These are phyloP conservation scores for Kwoniella dendrophila DNA, from an alignment of 768 basidiomycete species.

Conservation along the genomic window DNA sequence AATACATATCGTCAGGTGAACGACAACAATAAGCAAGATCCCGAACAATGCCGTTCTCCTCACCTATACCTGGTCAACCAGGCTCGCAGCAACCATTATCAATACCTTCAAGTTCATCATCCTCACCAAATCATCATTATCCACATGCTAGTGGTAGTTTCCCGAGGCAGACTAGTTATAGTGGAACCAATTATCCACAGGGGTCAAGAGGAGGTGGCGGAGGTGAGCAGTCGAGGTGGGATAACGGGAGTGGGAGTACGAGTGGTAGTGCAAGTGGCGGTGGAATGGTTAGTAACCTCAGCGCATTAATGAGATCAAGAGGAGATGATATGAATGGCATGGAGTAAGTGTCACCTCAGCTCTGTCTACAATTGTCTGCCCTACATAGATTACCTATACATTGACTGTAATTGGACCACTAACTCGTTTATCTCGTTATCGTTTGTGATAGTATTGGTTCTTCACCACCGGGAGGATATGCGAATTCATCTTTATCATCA, in stretches of 20 bases:
- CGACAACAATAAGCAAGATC: background rate
- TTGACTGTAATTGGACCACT: too few relatives aligned
- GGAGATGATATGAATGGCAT: slow-evolving; percentile 9
- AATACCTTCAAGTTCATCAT: slow-evolving; percentile 18
- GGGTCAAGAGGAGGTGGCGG: background rate
- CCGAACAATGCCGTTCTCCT: slow-evolving; percentile 17
- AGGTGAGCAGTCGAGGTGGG: slow-evolving; percentile 19
- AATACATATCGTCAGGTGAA: background rate
- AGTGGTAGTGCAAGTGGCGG: slow-evolving; percentile 9
- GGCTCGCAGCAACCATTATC: slow-evolving; percentile 23
- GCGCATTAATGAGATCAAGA: slow-evolving; percentile 27
- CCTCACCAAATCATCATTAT: slow-evolving; percentile 12
- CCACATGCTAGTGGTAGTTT: slow-evolving; percentile 19
- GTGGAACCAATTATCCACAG: background rate
- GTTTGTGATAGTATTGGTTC: slow-evolving; percentile 6
- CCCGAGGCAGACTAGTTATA: slow-evolving; percentile 19
- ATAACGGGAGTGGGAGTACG: slow-evolving; percentile 4
- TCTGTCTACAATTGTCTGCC: background rate
- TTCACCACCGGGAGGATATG: slow-evolving; percentile 13
- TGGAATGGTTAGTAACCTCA: slow-evolving; percentile 21
- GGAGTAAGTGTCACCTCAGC: slow-evolving; percentile 10
- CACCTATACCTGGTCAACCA: background rate
- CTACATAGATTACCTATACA: too few relatives aligned
- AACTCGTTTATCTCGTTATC: too few relatives aligned
- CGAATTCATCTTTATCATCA: slow-evolving; percentile 22